Base-by-base conservation (phyloP, 371 early-diverging fungal genomes). In the Mucor plumbeus region DNA sequence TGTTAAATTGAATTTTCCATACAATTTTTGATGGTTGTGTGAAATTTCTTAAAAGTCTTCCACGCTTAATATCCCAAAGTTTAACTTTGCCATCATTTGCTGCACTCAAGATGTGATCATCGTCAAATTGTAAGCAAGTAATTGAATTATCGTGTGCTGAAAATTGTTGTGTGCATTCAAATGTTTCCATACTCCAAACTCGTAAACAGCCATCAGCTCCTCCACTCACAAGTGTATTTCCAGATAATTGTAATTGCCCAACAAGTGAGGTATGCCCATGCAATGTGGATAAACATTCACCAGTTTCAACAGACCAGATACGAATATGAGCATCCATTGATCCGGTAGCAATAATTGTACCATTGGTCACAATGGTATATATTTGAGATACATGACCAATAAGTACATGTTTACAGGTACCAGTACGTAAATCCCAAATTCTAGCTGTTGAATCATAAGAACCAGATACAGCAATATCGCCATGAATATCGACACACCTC, bases 391-490 rank as follows among this genome's bases (percentile, higher is more conserved):
- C 79, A 67, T 90, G 91, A 3, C 92, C 93, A 44, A 87, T 84
- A 6, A 95, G 76, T 11, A 82, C 79, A 75, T 88, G 85, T 55
- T 90, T 74, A 38, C 88, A 86, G 35, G 81, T 76, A 1, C 95
- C 94, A 3, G 93, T 92, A 14, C 68, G 60, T 9, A 92, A 74
- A 64, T 91, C 87, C 99, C 99, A 99, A 7, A 94, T 85, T 10
- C 95, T 86, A 1, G 93, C 95, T 0, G 92, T 91, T 14, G 85
- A 84, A 73, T 97, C 99, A 73, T 97, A 99, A 0, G 93, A 92
- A 13, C 97, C 98, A 43, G 90, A 89, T 5, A 96, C 91, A 5
- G 95, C 81, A 15, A 87, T 75, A 48, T 91, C 84, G 1, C 89
- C 92, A 66, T 84, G 74, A 13, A 90, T 89, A 33, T 94, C 96